Evolutionary conservation across 2,329 filamentous ascomycete genomes (phyloP), one percentile per base, ranked within the genome.

Genomic region (Colletotrichum sp.): DNA sequence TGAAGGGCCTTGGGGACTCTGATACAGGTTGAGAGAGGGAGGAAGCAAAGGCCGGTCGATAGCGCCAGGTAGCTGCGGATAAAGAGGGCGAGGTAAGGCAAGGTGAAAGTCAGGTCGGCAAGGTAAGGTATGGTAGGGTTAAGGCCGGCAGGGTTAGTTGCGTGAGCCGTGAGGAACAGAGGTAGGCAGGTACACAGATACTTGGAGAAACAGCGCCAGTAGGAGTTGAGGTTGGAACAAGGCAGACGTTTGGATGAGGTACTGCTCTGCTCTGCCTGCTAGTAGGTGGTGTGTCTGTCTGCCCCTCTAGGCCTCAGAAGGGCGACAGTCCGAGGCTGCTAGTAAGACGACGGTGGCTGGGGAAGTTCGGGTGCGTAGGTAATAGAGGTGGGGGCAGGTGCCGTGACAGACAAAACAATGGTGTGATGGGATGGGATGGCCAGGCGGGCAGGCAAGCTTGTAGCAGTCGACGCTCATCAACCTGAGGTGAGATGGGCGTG

Each of bases 361-460:
- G 64, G 73, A 76, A 76, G 73, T 68, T 76, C 69, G 69, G 73
- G 68, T 72, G 73, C 52, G 73, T 64, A 72, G 69, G 64, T 67
- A 67, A 55, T 69, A 55, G 69, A 72, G 73, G 73, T 76, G 73
- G 73, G 73, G 44, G 69, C 69, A 72, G 39, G 34, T 64, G 32
- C 69, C 57, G 72, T 63, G 69, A 66, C 72, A 72, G 55, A 44
- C 72, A 67, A 39, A 59, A 27, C 69, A 76, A 72, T 67, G 73
- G 69, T 76, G 73, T 76, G 73, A 76, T 76, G 59, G 62, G 69
- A 72, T 22, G 27, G 66, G 69, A 75, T 67, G 36, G 39, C 59
- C 44, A 69, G 57, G 65, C 65, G 57, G 39, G 44, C 32, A 49
- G 34, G 68, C 34, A 63, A 22, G n/a, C 27, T 25, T 27, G 49